Conservation (phyloP, 1,284 basidiomycete genomes). For the Malassezia dermatis region DNA sequence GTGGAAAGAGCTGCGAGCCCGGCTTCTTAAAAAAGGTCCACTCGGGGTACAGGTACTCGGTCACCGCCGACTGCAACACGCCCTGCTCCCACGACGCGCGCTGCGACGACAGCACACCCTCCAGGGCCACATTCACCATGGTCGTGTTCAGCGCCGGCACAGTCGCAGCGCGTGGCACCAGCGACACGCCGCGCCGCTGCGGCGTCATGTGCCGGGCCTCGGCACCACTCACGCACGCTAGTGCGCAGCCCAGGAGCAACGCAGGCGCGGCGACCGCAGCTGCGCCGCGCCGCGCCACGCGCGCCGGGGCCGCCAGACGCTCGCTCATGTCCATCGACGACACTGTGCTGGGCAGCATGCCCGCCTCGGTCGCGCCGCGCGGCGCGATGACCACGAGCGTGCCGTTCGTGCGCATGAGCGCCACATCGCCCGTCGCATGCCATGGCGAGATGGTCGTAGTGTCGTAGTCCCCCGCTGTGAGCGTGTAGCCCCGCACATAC, state of each 20-base stretch:
- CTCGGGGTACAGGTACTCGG: constrained; percentile 30
- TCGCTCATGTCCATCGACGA: constrained; percentile 7
- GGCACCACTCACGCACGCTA: not conserved
- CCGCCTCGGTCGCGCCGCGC: not conserved
- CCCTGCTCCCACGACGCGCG: constrained; percentile 45
- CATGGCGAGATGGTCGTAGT: constrained; percentile 18
- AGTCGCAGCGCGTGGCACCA: not conserved
- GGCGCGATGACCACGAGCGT: constrained; percentile 34
- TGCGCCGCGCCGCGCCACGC: not conserved
- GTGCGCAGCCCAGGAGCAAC: not conserved
- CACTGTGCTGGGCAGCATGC: constrained; percentile 3
- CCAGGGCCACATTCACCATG: constrained; percentile 25
- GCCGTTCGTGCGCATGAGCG: constrained; percentile 36
- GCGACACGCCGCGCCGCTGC: not conserved
- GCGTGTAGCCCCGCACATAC: constrained; percentile 26
- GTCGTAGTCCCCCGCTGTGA: constrained; percentile 4
- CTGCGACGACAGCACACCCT: constrained; percentile 29
- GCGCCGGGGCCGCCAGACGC: not conserved
- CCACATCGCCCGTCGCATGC: constrained; percentile 33
- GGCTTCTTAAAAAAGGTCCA: constrained; percentile 29
- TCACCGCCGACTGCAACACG: constrained; percentile 32
- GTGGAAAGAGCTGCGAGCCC: not conserved
- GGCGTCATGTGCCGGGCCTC: not conserved
- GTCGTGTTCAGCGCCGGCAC: constrained; percentile 23
- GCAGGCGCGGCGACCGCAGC: not conserved